Conservation (phyloP, 2,329 filamentous ascomycete genomes). For the Helotiales sp. region DNA sequence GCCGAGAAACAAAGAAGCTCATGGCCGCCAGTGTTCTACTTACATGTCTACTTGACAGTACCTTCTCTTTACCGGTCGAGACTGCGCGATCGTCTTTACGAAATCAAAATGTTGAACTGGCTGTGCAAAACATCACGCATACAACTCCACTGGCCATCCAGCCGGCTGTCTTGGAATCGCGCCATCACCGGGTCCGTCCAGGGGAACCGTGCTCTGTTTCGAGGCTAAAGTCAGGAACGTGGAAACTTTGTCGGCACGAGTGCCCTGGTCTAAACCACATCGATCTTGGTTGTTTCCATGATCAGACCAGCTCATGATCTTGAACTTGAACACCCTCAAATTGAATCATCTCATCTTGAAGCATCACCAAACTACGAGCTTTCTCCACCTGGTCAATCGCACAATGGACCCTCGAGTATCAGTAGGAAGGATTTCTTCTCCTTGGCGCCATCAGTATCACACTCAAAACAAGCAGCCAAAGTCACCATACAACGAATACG, state of each 20-base stretch:
- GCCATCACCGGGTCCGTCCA: slow-evolving; percentile 1
- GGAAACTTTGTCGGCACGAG: background rate
- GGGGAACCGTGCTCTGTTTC: background rate
- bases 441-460: background rate
- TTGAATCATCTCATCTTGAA: background rate
- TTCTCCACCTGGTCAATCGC: background rate
- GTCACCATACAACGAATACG: background rate
- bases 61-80: background rate
- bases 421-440: background rate
- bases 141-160: background rate
- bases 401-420: background rate
- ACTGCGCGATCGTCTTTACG: background rate
- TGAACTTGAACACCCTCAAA: background rate
- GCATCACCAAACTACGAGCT: no score
- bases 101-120: background rate
- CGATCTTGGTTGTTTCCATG: background rate
- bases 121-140: background rate
- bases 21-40: background rate
- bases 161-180: background rate
- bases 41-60: background rate
- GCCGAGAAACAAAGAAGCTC: background rate
- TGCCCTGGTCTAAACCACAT: background rate
- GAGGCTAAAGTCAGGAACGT: background rate
- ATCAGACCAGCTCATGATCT: background rate
- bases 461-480: background rate